A percentile compares a stretch with the other conserved stretches of the same genome.
Conservation (phyloP, 352 stramenopile species). For the Phytophthora palmivora region DNA sequence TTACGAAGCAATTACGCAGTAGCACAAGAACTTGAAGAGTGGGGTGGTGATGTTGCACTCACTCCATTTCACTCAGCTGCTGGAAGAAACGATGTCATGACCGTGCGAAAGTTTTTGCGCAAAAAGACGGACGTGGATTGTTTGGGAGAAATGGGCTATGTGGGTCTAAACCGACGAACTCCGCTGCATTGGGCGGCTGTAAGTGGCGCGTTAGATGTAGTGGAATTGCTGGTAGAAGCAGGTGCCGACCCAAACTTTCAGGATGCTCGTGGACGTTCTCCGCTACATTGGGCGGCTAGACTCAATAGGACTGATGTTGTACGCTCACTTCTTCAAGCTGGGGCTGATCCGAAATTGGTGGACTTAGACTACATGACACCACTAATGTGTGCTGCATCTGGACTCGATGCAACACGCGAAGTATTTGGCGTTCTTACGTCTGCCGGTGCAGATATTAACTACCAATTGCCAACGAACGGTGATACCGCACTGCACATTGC, state of each 20-base stretch:
- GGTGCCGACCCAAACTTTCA: constrained; percentile 81
- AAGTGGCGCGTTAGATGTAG: constrained; percentile 59
- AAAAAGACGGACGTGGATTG: constrained; percentile 67
- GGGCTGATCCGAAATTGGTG: constrained; percentile 49
- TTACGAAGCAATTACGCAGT: constrained; percentile 80
- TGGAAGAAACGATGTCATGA: constrained; percentile 58
- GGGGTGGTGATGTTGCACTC: constrained; percentile 79
- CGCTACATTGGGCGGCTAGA: constrained; percentile 81
- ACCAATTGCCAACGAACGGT: constrained; percentile 59
- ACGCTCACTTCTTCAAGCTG: constrained; percentile 48
- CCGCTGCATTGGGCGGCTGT: constrained; percentile 83
- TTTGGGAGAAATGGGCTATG: constrained; percentile 82
- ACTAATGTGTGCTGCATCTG: constrained; percentile 68
- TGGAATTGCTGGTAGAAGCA: constrained; percentile 72
- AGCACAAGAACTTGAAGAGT: constrained; percentile 79
- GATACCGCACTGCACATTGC: constrained; percentile 83
- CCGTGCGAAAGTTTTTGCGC: constrained; percentile 72
- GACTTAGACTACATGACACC: constrained; percentile 77
- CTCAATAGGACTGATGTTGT: constrained; percentile 67
- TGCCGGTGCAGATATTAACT: constrained; percentile 77
- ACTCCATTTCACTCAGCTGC: constrained; percentile 81
- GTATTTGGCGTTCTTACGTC: constrained; percentile 62
- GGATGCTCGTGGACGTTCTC: constrained; percentile 67
- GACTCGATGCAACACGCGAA: constrained; percentile 48
- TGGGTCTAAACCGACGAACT: constrained; percentile 79